Conservation (phyloP, 2,329 filamentous ascomycete genomes). For the Stromatinia cepivora region DNA sequence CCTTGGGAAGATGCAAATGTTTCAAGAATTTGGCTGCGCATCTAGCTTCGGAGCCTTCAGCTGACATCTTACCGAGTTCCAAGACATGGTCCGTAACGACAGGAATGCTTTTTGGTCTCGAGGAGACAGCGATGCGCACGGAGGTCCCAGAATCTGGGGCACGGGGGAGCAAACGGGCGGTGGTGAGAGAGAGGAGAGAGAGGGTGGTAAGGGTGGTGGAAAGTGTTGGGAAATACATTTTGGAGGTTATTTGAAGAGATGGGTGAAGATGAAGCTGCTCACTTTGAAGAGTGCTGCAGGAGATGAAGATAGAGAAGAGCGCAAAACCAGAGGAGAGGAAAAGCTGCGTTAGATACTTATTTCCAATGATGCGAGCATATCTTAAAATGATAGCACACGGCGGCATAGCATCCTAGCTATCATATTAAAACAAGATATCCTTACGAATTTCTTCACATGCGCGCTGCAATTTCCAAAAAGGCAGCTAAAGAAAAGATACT, state of each 20-base stretch:
- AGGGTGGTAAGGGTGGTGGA: conserved; percentile 1
- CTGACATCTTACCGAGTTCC: conserved; percentile 1
- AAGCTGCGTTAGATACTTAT: background rate
- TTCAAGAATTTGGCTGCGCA: conserved; percentile 16
- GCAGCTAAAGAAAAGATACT: background rate
- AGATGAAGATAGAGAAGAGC: background rate
- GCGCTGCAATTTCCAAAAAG: background rate
- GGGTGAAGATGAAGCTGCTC: background rate
- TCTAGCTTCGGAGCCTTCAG: conserved; percentile 3
- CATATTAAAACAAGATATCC: background rate
- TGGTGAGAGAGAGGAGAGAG: conserved; percentile 12
- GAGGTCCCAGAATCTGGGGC: background rate
- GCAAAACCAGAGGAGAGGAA: background rate
- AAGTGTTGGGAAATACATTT: conserved; percentile 4
- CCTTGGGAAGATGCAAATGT: conserved; percentile 7
- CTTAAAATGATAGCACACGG: background rate
- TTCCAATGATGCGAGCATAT: background rate
- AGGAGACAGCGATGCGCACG: background rate
- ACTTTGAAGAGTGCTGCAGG: background rate
- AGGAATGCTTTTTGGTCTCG: conserved; percentile 1
- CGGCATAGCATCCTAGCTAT: background rate
- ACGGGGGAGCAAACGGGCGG: background rate
- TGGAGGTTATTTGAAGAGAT: background rate
- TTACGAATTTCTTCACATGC: background rate
- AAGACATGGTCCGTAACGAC: conserved; percentile 19